Conservation (phyloP, 345 rosid genomes). For the Noccaea bulbosa region DNA sequence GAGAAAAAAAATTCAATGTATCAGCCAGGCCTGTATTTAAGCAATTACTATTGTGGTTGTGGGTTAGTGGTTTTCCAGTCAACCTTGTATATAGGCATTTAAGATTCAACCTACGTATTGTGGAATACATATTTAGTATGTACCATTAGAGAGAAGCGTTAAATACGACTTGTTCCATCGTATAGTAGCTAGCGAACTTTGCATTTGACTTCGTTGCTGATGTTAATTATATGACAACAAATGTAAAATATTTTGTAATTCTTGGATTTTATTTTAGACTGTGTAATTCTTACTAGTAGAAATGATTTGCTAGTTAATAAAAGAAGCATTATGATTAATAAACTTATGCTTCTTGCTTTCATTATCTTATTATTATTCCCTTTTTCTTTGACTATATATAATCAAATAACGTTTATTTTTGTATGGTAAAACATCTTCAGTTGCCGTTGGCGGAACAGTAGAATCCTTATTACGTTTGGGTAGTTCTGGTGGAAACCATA, state of each 20-base stretch:
- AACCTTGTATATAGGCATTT: background rate
- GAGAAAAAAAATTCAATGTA: too few relatives aligned
- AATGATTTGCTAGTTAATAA: background rate
- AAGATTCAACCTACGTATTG: too few relatives aligned
- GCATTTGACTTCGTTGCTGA: too few relatives aligned
- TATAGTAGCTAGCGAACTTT: too few relatives aligned
- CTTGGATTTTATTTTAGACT: background rate
- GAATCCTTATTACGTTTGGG: slow-evolving; percentile 22
- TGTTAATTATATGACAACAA: too few relatives aligned
- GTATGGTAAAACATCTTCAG: background rate
- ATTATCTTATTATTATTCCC: slow-evolving; percentile 10
- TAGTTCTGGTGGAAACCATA: background rate
- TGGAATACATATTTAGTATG: too few relatives aligned
- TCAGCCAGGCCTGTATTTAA: too few relatives aligned
- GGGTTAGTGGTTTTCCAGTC: background rate
- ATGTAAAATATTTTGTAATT: too few relatives aligned
- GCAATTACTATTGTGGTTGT: too few relatives aligned
- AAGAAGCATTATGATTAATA: slow-evolving; percentile 13
- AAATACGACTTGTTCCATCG: too few relatives aligned
- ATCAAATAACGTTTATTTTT: background rate
- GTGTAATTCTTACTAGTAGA: background rate
- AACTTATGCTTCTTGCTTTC: slow-evolving; percentile 17
- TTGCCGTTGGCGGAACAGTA: background rate
- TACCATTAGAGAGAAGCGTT: too few relatives aligned
- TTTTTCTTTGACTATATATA: slow-evolving; percentile 12